phyloP scores from a whole-genome alignment of 2,329 filamentous ascomycete genomes.

The Chaetomiaceae sp. region DNA sequence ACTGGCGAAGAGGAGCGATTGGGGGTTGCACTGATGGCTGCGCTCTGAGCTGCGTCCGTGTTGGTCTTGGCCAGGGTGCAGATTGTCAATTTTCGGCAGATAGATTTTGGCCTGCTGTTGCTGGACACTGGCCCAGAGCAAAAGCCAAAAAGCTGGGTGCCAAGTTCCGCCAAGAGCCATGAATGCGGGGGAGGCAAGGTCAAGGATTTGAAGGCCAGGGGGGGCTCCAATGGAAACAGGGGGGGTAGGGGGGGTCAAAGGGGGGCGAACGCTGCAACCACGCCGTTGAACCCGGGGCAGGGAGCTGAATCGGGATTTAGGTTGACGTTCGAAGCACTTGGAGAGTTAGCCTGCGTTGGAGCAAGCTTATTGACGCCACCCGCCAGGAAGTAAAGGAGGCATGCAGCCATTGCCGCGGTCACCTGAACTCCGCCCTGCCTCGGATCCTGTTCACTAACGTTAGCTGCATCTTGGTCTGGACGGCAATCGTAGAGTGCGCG shows the following conservation, averaged over 20 bases:
- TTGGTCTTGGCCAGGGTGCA: background rate
- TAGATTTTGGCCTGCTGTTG: slow-evolving; percentile 12
- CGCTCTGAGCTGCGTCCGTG: background rate
- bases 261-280: background rate
- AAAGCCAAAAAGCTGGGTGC: slow-evolving; percentile 11
- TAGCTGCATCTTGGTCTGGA: background rate
- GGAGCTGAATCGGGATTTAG: background rate
- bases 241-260: background rate
- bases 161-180: background rate
- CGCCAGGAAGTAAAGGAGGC: background rate
- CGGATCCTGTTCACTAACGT: background rate
- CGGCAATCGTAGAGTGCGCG: background rate
- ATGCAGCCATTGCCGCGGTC: background rate
- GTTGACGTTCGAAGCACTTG: too few species aligned
- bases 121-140: background rate
- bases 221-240: too few species aligned
- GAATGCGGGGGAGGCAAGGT: slow-evolving; percentile 17
- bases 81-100: slow-evolving; percentile 15
- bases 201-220: background rate
- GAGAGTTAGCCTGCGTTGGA: too few species aligned
- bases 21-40: background rate
- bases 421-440: background rate
- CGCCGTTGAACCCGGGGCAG: background rate
- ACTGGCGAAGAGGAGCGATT: too few species aligned
- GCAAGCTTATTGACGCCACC: background rate